These are phyloP conservation scores for Gardenia jasminoides DNA, from an alignment of 257 asterid genomes.

Conservation along the genomic window DNA sequence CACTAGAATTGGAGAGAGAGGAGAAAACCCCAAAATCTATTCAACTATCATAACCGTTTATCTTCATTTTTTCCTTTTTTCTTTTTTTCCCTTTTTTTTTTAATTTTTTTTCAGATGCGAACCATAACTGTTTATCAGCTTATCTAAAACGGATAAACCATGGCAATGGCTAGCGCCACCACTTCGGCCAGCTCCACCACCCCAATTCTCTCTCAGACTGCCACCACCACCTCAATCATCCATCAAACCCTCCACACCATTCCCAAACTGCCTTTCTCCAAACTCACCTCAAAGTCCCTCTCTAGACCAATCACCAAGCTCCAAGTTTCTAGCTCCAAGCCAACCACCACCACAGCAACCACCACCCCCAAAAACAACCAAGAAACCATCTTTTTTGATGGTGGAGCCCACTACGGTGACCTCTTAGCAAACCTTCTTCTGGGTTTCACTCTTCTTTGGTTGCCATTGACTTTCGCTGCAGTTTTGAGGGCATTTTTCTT, in stretches of 20 bases:
- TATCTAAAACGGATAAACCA: slow-evolving; percentile 30
- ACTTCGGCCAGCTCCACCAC: slow-evolving; percentile 33
- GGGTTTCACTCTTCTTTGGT: slow-evolving; percentile 94
- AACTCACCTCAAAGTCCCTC: slow-evolving; percentile 23
- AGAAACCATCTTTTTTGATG: slow-evolving; percentile 83
- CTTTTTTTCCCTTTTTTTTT: no score
- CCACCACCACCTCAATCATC: slow-evolving; percentile 32
- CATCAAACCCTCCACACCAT: slow-evolving; percentile 28
- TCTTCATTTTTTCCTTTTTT: no score
- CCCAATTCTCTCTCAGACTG: slow-evolving; percentile 19
- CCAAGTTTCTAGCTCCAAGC: slow-evolving; percentile 68
- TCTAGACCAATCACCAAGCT: slow-evolving; percentile 50
- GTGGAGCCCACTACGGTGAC: slow-evolving; percentile 99
- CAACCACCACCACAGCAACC: slow-evolving; percentile 40
- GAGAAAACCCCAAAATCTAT: background rate
- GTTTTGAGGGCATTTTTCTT: slow-evolving; percentile 74
- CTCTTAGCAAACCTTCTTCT: slow-evolving; percentile 77
- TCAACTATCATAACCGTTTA: slow-evolving; percentile 30
- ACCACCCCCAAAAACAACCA: slow-evolving; percentile 35
- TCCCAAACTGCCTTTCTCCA: slow-evolving; percentile 28
- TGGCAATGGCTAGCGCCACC: slow-evolving; percentile 39
- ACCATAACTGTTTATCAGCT: no score
- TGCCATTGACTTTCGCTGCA: slow-evolving; percentile 82
- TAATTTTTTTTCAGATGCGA: no score
- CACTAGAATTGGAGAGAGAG: slow-evolving; percentile 22